Percentiles rank a stretch among this genome's conserved stretches.
Conservation (phyloP, 2,329 filamentous ascomycete species). For the Pezicula rhizophila region DNA sequence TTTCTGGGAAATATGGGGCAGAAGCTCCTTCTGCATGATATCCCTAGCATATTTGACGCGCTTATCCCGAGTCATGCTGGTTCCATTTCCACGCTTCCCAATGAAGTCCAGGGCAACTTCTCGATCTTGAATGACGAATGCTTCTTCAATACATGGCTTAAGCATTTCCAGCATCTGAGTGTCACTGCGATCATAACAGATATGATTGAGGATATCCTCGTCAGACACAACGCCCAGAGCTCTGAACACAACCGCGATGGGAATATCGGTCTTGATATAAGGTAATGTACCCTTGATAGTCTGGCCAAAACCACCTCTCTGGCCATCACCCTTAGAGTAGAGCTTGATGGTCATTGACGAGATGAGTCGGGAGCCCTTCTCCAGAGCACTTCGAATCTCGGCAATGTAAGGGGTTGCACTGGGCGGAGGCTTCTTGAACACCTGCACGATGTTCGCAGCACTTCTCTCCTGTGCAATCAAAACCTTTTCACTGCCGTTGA, state of each 20-base stretch:
- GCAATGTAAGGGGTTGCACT: conserved; percentile 89
- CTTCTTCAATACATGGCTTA: conserved; percentile 94
- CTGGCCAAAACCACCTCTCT: conserved; percentile 75
- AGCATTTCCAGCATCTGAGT: conserved; percentile 97
- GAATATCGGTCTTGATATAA: conserved; percentile 89
- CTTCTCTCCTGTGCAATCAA: conserved; percentile 96
- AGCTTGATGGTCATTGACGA: conserved; percentile 90
- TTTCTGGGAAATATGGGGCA: conserved; percentile 92
- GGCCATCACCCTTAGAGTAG: conserved; percentile 74
- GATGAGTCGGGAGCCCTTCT: conserved; percentile 92
- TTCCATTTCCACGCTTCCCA: conserved; percentile 77
- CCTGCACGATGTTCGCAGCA: conserved; percentile 96
- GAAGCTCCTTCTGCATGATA: conserved; percentile 91
- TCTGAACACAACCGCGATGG: conserved; percentile 91
- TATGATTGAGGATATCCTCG: conserved; percentile 95
- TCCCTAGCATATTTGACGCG: conserved; percentile 90
- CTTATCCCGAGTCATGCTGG: conserved; percentile 73
- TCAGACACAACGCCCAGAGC: conserved; percentile 94
- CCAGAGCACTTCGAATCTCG: conserved; percentile 91
- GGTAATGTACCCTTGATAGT: conserved; percentile 88
- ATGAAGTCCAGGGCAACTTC: conserved; percentile 95
- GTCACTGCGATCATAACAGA: conserved; percentile 92
- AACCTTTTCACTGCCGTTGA: conserved; percentile 98
- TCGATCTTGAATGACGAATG: conserved; percentile 90
- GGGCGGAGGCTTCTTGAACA: conserved; percentile 95